Base-by-base conservation (phyloP, 306 rosid genomes). In the Potentilla sterilis region DNA sequence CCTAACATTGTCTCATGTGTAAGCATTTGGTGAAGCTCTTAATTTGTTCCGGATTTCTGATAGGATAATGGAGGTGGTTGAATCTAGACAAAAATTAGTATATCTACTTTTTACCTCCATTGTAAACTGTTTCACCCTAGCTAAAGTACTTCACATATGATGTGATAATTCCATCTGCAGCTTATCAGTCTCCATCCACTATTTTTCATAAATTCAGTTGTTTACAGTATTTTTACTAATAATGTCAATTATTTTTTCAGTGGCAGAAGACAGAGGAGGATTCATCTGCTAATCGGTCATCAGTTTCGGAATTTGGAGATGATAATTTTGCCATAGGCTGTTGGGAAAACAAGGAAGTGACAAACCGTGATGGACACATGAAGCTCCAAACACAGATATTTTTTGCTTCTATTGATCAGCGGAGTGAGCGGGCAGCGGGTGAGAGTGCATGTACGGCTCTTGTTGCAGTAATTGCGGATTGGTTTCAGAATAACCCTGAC, bases 361-460 rank as follows among this genome's bases (percentile, higher is more conserved):
- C 86, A 54, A 89, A 92, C 74, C 99, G 99, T 28, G 99, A 96
- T 78, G 98, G 97, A 47, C 87, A 88, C 80, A 83, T 90, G 99
- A 92, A 89, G 80, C 97, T 96, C 80, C 87, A 86, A 76, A 82
- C 98, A 69, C 90, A 90, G 84, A 96, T 83, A 79, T 96, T 96
- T 86, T 96, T 91, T 75, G 99, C 99, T 75, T 89, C 99, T 62
- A 96, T 96, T 18, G 97, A 96, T 85, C 99, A 96, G 79, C 87
- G 99, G 24, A 96, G 98, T 43, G 99, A 90, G 87, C 90, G 94
- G 34, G 99, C 99, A n/a, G 96, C 99, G 0, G 99, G 99, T 3
- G 99, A 96, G 91, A 92, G 99, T 85, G 99, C 99, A 8, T 96
- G 99, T 65, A 96, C 99, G 11, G 99, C 97, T 67, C 97, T 96